These are phyloP conservation scores for Alternaria hordeiaustralica DNA, from an alignment of 2,329 filamentous ascomycete species.

Conservation along the genomic window DNA sequence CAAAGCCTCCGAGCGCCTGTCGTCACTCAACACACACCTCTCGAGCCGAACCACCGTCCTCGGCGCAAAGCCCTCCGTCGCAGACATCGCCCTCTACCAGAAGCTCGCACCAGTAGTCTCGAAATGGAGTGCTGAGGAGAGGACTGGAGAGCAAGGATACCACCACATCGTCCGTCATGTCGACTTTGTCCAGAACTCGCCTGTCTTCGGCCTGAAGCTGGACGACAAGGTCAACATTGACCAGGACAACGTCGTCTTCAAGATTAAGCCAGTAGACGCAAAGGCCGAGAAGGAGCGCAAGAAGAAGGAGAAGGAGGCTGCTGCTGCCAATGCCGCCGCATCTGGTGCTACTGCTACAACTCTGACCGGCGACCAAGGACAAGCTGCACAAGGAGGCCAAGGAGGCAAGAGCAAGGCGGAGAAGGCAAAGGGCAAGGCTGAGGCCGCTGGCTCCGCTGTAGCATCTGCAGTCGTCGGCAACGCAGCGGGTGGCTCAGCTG, in stretches of 20 bases:
- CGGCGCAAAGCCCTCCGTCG: conserved; percentile 86
- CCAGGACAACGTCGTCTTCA: conserved; percentile 79
- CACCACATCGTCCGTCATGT: conserved; percentile 90
- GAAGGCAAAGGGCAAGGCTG: conserved; percentile 60
- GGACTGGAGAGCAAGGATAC: conserved; percentile 85
- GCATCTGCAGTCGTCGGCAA: conserved; percentile 55
- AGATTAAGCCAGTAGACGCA: conserved; percentile 86
- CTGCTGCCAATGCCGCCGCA: conserved; percentile 61
- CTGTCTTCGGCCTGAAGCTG: conserved; percentile 72
- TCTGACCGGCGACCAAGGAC: conserved; percentile 39
- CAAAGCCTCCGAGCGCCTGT: conserved; percentile 69
- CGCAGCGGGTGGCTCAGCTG: conserved; percentile 30
- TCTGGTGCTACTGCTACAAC: conserved; percentile 54
- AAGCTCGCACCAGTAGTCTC: conserved; percentile 77
- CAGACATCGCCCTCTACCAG: conserved; percentile 84
- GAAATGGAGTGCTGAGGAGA: conserved; percentile 82
- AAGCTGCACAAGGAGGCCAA: conserved; percentile 31
- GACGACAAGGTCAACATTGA: conserved; percentile 81
- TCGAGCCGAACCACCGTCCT: conserved; percentile 87
- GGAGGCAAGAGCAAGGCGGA: conserved; percentile 55
- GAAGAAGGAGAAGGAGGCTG: conserved; percentile 89
- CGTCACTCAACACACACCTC: conserved; percentile 84
- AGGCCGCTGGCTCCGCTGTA: conserved; percentile 60
- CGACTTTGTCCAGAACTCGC: conserved; percentile 93
- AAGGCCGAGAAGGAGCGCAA: conserved; percentile 96